Percentiles rank a stretch among this genome's conserved stretches.
Conservation (phyloP, 495 filamentous ascomycete genomes). For the Aspergillus cavernicola region DNA sequence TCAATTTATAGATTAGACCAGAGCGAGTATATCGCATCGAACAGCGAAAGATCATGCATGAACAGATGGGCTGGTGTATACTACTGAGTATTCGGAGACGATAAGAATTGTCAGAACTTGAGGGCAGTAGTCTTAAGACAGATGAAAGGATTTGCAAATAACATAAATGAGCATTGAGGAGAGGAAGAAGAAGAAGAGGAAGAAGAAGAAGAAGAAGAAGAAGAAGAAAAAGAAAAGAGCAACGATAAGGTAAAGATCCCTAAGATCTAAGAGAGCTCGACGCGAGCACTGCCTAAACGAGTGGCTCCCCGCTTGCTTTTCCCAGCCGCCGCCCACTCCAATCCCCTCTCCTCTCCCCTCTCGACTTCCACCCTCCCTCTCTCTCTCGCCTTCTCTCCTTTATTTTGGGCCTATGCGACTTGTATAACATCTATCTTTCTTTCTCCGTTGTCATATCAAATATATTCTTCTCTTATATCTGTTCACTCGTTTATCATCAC, state of each 20-base stretch:
- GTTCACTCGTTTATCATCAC: constrained; percentile 20
- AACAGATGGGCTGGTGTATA: constrained; percentile 10
- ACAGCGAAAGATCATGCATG: constrained; percentile 7
- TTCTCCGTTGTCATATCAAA: constrained; percentile 19
- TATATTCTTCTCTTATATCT: constrained; percentile 10
- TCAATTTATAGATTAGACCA: not conserved
- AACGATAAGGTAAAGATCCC: not conserved
- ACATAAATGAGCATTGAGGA: too few relatives aligned
- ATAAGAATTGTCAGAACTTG: too few relatives aligned
- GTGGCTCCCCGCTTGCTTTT: constrained; percentile 22
- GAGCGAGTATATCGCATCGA: not conserved
- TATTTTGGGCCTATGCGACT: constrained; percentile 28
- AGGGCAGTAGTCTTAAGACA: too few relatives aligned
- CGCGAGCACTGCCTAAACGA: constrained; percentile 14
- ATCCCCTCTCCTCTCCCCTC: constrained; percentile 22
- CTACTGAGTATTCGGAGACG: too few relatives aligned
- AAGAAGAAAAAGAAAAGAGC: constrained; percentile 1
- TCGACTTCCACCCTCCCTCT: constrained; percentile 26
- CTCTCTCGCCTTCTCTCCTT: constrained; percentile 28
- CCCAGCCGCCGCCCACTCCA: constrained; percentile 25
- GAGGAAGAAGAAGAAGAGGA: too few relatives aligned
- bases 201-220: not conserved
- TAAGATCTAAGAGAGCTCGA: not conserved
- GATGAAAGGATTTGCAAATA: too few relatives aligned
- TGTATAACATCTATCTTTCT: constrained; percentile 39